A percentile compares a stretch with the other conserved stretches of the same genome.
Evolutionary conservation across 306 rosid genomes (phyloP).

Genomic region (Dalbergia cochinchinensis): DNA sequence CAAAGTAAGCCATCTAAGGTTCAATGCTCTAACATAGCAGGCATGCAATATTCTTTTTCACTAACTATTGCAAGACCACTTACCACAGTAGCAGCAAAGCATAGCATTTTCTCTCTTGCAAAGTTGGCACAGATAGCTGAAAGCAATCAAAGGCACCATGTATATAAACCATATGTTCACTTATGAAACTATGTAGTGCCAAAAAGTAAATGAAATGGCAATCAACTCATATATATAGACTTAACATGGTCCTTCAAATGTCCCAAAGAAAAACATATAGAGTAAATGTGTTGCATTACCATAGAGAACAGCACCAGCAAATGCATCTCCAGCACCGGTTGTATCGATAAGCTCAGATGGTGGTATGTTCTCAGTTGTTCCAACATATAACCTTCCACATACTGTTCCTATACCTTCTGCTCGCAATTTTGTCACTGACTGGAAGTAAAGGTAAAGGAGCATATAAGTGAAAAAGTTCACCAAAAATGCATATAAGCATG

Average conservation of each 20-base stretch:
- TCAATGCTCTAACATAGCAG: not conserved
- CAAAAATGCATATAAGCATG: not conserved
- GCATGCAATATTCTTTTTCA: not conserved
- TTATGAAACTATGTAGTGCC: not conserved
- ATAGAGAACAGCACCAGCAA: slow-evolving; percentile 81
- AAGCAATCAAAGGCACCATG: slow-evolving; percentile 37
- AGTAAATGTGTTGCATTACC: slow-evolving; percentile 54
- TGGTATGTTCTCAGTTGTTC: slow-evolving; percentile 81
- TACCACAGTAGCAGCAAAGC: slow-evolving; percentile 83
- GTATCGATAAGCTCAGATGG: slow-evolving; percentile 76
- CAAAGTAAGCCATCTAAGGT: not conserved
- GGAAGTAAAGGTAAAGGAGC: slow-evolving; percentile 38
- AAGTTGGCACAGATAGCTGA: slow-evolving; percentile 78
- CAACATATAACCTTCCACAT: slow-evolving; percentile 68
- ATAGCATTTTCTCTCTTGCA: slow-evolving; percentile 73
- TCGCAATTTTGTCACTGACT: slow-evolving; percentile 68
- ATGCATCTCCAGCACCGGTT: slow-evolving; percentile 97
- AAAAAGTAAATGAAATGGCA: not conserved
- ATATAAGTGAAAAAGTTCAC: not conserved
- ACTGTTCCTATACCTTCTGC: slow-evolving; percentile 79
- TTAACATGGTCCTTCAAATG: not conserved
- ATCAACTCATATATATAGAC: not conserved
- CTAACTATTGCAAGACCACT: slow-evolving; percentile 23
- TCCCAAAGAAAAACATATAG: not conserved
- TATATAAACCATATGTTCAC: not conserved